Evolutionary conservation across 148 eudicot genomes (phyloP).

Genomic region (Amaranthus cruentus): DNA sequence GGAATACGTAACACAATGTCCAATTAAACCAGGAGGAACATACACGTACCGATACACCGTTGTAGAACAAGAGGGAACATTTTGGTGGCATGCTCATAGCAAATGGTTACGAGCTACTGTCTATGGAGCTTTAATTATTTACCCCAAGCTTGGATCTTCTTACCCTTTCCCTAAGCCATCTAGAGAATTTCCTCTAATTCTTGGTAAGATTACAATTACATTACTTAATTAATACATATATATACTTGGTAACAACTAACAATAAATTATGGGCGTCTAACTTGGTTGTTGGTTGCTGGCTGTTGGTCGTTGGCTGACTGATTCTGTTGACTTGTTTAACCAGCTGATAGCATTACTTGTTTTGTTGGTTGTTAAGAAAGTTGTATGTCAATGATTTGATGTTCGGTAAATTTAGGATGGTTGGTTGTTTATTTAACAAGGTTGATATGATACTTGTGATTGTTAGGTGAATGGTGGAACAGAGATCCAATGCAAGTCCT

Average conservation of each 20-base stretch:
- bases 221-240: not conserved
- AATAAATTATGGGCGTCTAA: not conserved
- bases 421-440: not conserved
- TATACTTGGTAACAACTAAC: not conserved
- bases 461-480: conserved; percentile 93
- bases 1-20: conserved; percentile 81
- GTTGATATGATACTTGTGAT: not conserved
- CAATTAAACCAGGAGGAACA: conserved; percentile 67
- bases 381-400: too few species aligned
- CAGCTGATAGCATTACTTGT: too few species aligned
- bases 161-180: conserved; percentile 73
- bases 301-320: too few species aligned
- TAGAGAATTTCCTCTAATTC: conserved; percentile 57
- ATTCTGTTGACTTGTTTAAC: too few species aligned
- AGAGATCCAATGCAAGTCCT: conserved; percentile 62
- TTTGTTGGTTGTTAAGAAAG: too few species aligned
- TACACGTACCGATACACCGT: conserved; percentile 77
- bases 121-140: conserved; percentile 72
- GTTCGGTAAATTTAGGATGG: not conserved
- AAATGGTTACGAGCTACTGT: conserved; percentile 88
- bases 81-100: conserved; percentile 99
- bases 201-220: conserved; percentile 36
- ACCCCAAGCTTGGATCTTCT: conserved; percentile 57
- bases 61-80: conserved; percentile 75
- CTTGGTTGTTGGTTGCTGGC: too few species aligned